Conservation (phyloP, 2,329 filamentous ascomycete species). For the Diaporthe citrichinensis region DNA sequence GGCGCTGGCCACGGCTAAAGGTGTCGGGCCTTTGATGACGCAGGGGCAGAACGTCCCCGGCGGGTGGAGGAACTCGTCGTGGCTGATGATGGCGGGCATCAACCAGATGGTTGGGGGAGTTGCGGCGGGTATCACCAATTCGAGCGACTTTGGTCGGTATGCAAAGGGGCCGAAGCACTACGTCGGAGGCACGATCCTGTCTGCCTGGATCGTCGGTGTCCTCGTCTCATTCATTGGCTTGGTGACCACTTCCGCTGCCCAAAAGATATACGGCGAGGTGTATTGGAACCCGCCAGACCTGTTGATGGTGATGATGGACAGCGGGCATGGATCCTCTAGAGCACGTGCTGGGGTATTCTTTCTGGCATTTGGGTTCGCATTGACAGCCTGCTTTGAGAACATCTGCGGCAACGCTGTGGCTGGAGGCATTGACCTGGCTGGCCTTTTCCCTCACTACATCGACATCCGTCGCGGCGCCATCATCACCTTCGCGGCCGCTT, state of each 20-base stretch:
- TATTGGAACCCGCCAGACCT: slow-evolving; percentile 63
- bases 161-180: slow-evolving; percentile 52
- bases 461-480: slow-evolving; percentile 50
- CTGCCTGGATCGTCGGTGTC: slow-evolving; percentile 56
- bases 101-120: slow-evolving; percentile 58
- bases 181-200: slow-evolving; percentile 55
- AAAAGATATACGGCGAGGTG: slow-evolving; percentile 60
- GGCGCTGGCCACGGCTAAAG: slow-evolving; percentile 59
- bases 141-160: slow-evolving; percentile 61
- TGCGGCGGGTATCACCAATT: slow-evolving; percentile 58
- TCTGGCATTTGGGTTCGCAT: slow-evolving; percentile 52
- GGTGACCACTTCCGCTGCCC: slow-evolving; percentile 59
- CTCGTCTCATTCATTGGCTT: slow-evolving; percentile 59
- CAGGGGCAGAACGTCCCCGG: slow-evolving; percentile 53
- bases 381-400: slow-evolving; percentile 59
- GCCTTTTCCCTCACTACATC: slow-evolving; percentile 47
- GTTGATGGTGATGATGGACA: slow-evolving; percentile 60
- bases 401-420: slow-evolving; percentile 53
- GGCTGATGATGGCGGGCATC: slow-evolving; percentile 61
- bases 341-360: slow-evolving; percentile 50
- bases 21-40: slow-evolving; percentile 60
- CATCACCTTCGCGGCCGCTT: slow-evolving; percentile 49
- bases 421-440: slow-evolving; percentile 47
- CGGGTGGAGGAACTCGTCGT: slow-evolving; percentile 55
- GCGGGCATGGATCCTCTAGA: slow-evolving; percentile 54